Evolutionary conservation across 768 basidiomycete genomes (phyloP), one percentile per base, ranked within the genome.

Genomic region (Suillus bovinus): DNA sequence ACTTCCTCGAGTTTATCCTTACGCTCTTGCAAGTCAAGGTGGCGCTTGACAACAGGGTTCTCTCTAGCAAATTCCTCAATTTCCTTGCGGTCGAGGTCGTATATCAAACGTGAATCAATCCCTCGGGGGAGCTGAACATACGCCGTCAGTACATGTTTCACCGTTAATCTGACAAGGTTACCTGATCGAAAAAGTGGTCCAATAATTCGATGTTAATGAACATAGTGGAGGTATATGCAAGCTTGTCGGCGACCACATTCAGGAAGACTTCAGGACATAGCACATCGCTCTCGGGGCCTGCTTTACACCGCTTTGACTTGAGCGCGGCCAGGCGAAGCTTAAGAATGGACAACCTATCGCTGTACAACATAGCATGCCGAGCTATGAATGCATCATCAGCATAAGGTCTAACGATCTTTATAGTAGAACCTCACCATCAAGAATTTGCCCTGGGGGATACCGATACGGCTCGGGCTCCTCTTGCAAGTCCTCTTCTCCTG

Each of bases 131-230:
- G 98, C 92, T 97, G 64, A 7, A 61, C 34, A 14, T 38, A 2
- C n/a, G 60, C n/a, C 46, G 34, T 38, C 22, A 63, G 29, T 36
- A 59, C 10, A 62, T 41, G 17, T 16, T 13, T 24, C 24, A 39
- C 24, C 61, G 52, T 16, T 4, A n/a, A 8, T n/a, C 24, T 27
- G 38, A 27, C 38, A 31, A 24, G 72, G 83, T 49, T 67, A 92
- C 94, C 82, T 96, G 94, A 71, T 99, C 97, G 81, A 99, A 99
- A 82, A 99, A 99, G 68, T 98, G 96, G 69, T 97, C 96, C 2
- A 99, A 84, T 11, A 99, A 81, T 73, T 99, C 97, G 63, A 99
- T 97, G 78, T 95, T 97, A 82, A 99, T 97, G 75, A 99, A 99
- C 90, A 98, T 94, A 3, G 96, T 87, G 3, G 94, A 93, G 0